Evolutionary conservation across 2,329 filamentous ascomycete genomes (phyloP).

Genomic region (Microcyclospora pomicola): DNA sequence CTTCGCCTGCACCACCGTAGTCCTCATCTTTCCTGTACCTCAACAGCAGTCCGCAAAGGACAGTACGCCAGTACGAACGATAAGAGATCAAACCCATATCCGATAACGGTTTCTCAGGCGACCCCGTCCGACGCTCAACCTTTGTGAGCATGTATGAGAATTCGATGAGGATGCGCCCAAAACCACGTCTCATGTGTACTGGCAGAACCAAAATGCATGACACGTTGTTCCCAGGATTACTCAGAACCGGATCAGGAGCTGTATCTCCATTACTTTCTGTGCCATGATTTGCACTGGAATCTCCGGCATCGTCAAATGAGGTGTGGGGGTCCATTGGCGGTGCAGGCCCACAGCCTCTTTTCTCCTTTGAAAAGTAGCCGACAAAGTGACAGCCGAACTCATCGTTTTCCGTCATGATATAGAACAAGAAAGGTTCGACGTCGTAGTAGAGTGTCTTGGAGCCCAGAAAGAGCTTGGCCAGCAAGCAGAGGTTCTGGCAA

Average conservation of each 20-base stretch:
- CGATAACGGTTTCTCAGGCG: slow-evolving; percentile 90
- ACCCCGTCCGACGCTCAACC: slow-evolving; percentile 85
- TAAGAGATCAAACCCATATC: slow-evolving; percentile 98
- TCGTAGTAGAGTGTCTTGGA: slow-evolving; percentile 98
- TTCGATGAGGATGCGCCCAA: slow-evolving; percentile 91
- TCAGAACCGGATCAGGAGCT: slow-evolving; percentile 18
- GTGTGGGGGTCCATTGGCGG: slow-evolving; percentile 49
- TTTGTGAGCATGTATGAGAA: slow-evolving; percentile 94
- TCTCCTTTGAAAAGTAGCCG: slow-evolving; percentile 99
- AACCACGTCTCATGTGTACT: slow-evolving; percentile 93
- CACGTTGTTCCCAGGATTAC: slow-evolving; percentile 59
- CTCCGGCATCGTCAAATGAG: slow-evolving; percentile 13
- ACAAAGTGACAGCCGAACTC: slow-evolving; percentile 90
- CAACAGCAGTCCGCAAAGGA: slow-evolving; percentile 73
- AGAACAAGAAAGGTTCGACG: slow-evolving; percentile 92
- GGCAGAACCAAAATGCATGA: slow-evolving; percentile 93
- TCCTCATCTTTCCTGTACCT: slow-evolving; percentile 27
- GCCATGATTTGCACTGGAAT: slow-evolving; percentile 8
- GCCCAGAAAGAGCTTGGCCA: slow-evolving; percentile 94
- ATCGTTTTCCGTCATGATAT: slow-evolving; percentile 90
- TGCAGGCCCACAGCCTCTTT: slow-evolving; percentile 46
- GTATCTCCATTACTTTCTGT: slow-evolving; percentile 9
- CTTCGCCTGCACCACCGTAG: background rate
- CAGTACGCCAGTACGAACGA: slow-evolving; percentile 87
- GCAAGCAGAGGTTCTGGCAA: slow-evolving; percentile 89